Percentiles rank a stretch among this genome's conserved stretches.
These are phyloP conservation scores for Fusarium albidum DNA, from an alignment of 2,329 filamentous ascomycete genomes.

Conservation along the genomic window DNA sequence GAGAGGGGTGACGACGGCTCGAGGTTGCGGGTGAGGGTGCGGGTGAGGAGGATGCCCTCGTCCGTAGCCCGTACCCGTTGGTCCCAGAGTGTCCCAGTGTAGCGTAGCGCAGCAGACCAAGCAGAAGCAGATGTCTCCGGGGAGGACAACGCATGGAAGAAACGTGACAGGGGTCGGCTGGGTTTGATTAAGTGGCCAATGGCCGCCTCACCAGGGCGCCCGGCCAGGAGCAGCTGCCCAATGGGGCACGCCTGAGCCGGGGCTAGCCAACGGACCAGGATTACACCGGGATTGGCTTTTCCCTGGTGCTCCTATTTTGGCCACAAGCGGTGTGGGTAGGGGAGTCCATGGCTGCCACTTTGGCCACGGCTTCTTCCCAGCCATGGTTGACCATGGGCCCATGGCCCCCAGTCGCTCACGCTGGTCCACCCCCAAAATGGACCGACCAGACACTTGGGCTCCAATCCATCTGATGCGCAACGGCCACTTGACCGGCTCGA, in stretches of 20 bases:
- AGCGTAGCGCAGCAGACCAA: conserved; percentile 25
- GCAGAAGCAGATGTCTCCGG: conserved; percentile 40
- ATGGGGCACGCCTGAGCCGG: conserved; percentile 58
- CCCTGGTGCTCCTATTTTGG: conserved; percentile 42
- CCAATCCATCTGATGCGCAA: conserved; percentile 37
- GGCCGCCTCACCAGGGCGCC: conserved; percentile 46
- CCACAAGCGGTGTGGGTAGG: conserved; percentile 45
- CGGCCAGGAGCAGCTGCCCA: conserved; percentile 58
- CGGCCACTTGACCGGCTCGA: conserved; percentile 26
- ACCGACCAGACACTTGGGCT: conserved; percentile 32
- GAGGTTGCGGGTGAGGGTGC: conserved; percentile 15
- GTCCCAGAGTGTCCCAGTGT: conserved; percentile 10
- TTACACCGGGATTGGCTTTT: conserved; percentile 47
- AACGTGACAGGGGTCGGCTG: conserved; percentile 58
- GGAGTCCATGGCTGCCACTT: conserved; percentile 14
- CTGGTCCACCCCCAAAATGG: conserved; percentile 36
- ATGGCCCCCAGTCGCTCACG: conserved; percentile 27
- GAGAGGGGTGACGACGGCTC: conserved; percentile 24
- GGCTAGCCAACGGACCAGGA: conserved; percentile 54
- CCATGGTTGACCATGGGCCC: conserved; percentile 27
- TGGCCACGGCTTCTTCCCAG: conserved; percentile 16
- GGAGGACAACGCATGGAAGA: conserved; percentile 59
- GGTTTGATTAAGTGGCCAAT: conserved; percentile 64
- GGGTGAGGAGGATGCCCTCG: conserved; percentile 10
- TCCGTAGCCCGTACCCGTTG: conserved; percentile 19